Evolutionary conservation across 495 filamentous ascomycete genomes (phyloP).

Genomic region (Talaromyces thailandensis): DNA sequence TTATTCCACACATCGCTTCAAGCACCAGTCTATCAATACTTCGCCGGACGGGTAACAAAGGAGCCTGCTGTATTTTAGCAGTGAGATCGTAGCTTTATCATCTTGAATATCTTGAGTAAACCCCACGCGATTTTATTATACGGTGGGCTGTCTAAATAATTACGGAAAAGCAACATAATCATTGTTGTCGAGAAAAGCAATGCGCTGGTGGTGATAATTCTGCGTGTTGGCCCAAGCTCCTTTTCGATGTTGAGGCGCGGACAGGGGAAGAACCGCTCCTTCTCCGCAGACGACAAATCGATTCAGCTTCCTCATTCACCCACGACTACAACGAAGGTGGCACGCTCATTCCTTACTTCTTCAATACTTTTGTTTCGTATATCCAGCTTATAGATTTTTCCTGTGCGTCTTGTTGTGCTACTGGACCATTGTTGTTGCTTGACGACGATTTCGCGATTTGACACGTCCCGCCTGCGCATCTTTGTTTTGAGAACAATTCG

Average conservation of each 20-base stretch:
- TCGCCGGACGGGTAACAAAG: not conserved
- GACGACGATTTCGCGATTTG: not conserved
- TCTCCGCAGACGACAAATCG: not conserved
- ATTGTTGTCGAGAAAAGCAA: not conserved
- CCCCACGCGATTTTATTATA: too few species aligned
- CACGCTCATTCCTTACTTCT: not conserved
- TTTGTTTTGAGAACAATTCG: conserved; percentile 5
- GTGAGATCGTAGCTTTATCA: not conserved
- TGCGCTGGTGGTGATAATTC: not conserved
- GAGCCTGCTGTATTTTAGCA: not conserved
- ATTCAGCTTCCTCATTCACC: not conserved
- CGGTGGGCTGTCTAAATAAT: too few species aligned
- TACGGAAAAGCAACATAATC: not conserved
- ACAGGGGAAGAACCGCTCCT: conserved; percentile 2
- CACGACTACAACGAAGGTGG: not conserved
- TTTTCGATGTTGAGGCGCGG: conserved; percentile 18
- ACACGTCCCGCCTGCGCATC: conserved; percentile 3
- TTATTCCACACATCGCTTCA: not conserved
- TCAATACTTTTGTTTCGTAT: not conserved
- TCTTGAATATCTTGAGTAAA: not conserved
- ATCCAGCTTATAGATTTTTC: not conserved
- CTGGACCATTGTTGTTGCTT: not conserved
- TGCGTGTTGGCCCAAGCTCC: conserved; percentile 36
- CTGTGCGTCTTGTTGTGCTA: not conserved
- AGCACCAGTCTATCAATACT: too few species aligned